phyloP scores from a whole-genome alignment of 306 rosid genomes.

The Trifolium pratense region DNA sequence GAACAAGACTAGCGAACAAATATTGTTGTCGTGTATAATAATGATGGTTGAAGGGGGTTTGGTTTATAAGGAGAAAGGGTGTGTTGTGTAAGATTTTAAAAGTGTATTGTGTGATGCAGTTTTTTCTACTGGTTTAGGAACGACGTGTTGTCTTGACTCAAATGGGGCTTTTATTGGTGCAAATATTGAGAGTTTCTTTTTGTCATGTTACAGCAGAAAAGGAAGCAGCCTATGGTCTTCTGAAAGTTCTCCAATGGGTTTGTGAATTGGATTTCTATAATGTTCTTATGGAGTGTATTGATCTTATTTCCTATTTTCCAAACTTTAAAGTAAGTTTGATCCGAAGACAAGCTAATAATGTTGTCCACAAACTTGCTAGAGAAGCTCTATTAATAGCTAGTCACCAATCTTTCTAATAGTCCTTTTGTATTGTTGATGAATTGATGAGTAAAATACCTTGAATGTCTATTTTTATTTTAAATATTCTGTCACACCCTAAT shows the following conservation, averaged over 20 bases:
- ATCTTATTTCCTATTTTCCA: too few relatives aligned
- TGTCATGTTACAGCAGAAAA: background rate
- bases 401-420: background rate
- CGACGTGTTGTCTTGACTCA: background rate
- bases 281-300: too few relatives aligned
- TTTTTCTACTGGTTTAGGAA: background rate
- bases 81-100: background rate
- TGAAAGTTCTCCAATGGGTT: too few relatives aligned
- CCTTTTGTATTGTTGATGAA: background rate
- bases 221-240: background rate
- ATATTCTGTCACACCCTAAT: too few relatives aligned
- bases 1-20: background rate
- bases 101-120: background rate
- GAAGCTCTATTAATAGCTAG: background rate
- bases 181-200: background rate
- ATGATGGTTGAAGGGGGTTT: background rate
- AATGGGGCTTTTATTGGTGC: too few relatives aligned
- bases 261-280: too few relatives aligned
- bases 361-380: background rate
- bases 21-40: background rate
- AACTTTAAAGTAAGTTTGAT: background rate
- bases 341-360: background rate
- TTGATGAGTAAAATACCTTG: background rate
- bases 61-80: background rate
- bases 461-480: background rate